A percentile compares a stretch with the other conserved stretches of the same genome.
These are phyloP conservation scores for Colletotrichum destructivum DNA, from an alignment of 2,329 filamentous ascomycete genomes.

Conservation along the genomic window DNA sequence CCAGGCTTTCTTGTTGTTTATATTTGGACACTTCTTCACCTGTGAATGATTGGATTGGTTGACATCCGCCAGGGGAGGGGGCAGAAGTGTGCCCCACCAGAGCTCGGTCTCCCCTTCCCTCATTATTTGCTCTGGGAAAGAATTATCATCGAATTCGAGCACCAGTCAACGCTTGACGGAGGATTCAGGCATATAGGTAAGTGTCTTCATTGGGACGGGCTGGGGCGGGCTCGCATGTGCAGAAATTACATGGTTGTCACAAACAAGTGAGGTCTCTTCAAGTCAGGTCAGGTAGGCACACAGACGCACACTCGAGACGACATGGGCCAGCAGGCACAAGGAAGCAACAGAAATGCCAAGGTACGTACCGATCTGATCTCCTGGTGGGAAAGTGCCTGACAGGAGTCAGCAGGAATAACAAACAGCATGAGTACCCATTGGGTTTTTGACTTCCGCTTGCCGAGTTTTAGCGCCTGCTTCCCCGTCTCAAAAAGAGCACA, in stretches of 20 bases:
- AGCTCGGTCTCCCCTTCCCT: neutral
- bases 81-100: neutral
- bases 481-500: constrained; percentile 63
- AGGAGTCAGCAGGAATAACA: constrained; percentile 14
- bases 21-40: too few relatives aligned
- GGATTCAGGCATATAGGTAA: neutral
- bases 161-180: neutral
- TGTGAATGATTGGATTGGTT: too few relatives aligned
- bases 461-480: constrained; percentile 57
- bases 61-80: too few relatives aligned
- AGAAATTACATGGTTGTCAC: neutral
- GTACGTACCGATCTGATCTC: constrained; percentile 14
- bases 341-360: neutral
- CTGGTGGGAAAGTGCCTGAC: constrained; percentile 8
- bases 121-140: neutral
- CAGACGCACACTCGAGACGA: constrained; percentile 20
- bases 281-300: constrained; percentile 20
- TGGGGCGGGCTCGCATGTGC: neutral
- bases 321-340: neutral
- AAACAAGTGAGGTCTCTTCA: neutral
- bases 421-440: constrained; percentile 30
- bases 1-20: too few relatives aligned
- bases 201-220: neutral
- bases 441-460: constrained; percentile 53
- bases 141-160: neutral